phyloP scores from a whole-genome alignment of 495 filamentous ascomycete genomes.

The Penicillium simplicissimum region DNA sequence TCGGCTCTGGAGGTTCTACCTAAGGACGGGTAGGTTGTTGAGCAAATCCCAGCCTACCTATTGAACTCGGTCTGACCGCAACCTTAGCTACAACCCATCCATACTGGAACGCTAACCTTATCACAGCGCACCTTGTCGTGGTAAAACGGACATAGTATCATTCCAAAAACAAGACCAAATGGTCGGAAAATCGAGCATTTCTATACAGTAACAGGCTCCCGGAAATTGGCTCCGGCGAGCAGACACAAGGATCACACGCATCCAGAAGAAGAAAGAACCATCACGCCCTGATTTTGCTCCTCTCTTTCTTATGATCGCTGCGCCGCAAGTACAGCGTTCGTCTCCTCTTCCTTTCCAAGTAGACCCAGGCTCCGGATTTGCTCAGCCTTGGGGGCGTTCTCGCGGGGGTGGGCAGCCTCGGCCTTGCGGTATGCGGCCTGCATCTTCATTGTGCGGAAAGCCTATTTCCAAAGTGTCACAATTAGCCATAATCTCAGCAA shows the following conservation, averaged over 20 bases:
- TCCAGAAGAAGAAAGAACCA: constrained; percentile 35
- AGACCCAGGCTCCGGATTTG: constrained; percentile 83
- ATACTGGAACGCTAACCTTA: neutral
- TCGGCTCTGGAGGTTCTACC: too few species aligned
- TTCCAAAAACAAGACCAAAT: constrained; percentile 27
- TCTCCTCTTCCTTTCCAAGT: constrained; percentile 78
- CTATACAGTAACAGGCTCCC: constrained; percentile 44
- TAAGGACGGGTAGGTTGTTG: too few species aligned
- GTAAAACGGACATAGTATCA: constrained; percentile 36
- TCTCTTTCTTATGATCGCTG: constrained; percentile 25
- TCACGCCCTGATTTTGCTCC: constrained; percentile 25
- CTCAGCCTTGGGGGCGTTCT: constrained; percentile 71
- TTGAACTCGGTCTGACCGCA: neutral
- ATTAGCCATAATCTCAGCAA: constrained; percentile 8
- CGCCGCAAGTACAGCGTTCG: constrained; percentile 58
- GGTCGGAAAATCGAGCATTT: constrained; percentile 35
- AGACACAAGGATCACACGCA: constrained; percentile 35
- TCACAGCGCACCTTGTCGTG: neutral
- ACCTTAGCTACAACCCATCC: neutral
- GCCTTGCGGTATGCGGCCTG: constrained; percentile 87
- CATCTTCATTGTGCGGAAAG: constrained; percentile 70
- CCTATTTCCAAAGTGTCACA: constrained; percentile 49
- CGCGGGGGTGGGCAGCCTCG: constrained; percentile 71
- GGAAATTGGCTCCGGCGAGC: constrained; percentile 23
- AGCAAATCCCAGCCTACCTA: neutral